Evolutionary conservation across 108 stramenopile species (phyloP).

Genomic region (Aurantiochytrium sp.): DNA sequence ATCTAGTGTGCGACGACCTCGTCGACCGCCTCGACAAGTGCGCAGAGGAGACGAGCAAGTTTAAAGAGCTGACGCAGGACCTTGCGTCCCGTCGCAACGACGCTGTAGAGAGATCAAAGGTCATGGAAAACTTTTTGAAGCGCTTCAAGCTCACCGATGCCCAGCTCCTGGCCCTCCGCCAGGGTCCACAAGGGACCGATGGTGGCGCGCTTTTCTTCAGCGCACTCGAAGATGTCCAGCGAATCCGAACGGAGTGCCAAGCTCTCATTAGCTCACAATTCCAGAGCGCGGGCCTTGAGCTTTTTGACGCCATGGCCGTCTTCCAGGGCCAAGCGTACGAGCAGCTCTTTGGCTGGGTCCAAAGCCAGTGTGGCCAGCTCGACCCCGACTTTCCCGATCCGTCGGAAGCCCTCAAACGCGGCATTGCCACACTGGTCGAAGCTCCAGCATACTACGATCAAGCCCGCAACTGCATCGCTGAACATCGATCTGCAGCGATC

Average conservation of each 20-base stretch:
- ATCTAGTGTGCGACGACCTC: not conserved
- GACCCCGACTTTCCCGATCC: constrained; percentile 11
- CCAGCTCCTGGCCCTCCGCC: not conserved
- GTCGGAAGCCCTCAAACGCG: not conserved
- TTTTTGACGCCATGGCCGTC: not conserved
- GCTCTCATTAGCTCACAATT: constrained; percentile 11
- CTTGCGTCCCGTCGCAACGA: not conserved
- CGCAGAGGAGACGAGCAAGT: not conserved
- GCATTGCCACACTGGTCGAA: not conserved
- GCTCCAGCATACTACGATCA: not conserved
- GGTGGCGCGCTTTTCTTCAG: not conserved
- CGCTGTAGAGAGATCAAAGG: not conserved
- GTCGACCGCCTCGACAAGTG: not conserved
- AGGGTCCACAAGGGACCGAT: not conserved
- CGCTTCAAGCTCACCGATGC: not conserved
- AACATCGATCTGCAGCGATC: not conserved
- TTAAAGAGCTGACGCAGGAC: not conserved
- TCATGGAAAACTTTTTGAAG: not conserved
- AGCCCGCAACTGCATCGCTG: not conserved
- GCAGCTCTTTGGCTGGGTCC: not conserved
- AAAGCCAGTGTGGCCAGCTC: not conserved
- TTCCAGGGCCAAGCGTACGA: not conserved
- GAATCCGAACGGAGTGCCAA: not conserved
- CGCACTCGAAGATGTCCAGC: constrained; percentile 19
- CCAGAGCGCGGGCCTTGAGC: not conserved